Base-by-base conservation (phyloP, 495 filamentous ascomycete genomes). In the Penicillium tannophilum region DNA sequence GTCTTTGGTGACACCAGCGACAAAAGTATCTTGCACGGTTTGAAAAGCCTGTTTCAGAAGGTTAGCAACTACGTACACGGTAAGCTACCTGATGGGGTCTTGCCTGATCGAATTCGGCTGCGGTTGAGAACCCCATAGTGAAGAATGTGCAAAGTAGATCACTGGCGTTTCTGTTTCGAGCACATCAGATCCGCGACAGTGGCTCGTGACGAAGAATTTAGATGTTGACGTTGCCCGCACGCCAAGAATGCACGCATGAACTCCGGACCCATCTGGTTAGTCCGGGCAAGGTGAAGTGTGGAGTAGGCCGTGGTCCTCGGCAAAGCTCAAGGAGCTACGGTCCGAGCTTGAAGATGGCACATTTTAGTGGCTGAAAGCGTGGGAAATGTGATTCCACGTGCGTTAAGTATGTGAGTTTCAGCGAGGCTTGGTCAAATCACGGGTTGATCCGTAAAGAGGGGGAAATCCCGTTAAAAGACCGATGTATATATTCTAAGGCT, bases 1-100 rank as follows among this genome's bases (percentile, higher is more conserved):
- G n/a, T 66, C 59, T 39, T 72, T 75, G 31, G 74, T 77, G 16
- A 59, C 64, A 4, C 74, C 74, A 7, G 65, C 57, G 12, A 52
- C 58, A 61, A 78, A 78, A 17, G 69, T 68, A 6, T 45, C 28
- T 2, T 59, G 65, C 1, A 75, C 65, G 8, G 56, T 72, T 6
- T 58, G 49, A 42, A 76, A 69, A 17, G 67, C 67, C 64, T 67
- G 14, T 19, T 10, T 1, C 6, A 5, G 20, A 54, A 23, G 52
- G 42, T 20, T 6, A 19, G 28, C 12, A 17, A 26, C 10, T 24
- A n/a, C 45, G 24, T 17, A 33, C n/a, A 4, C 31, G 50, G n/a
- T 8, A 19, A 30, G 33, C 14, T 7, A 41, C 14, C 16, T 0
- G 39, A 16, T 33, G 49, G 1, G 28, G 33, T 41, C 49, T 52